Conservation (phyloP, 179 eudicot genomes). For the Carnegiea gigantea region DNA sequence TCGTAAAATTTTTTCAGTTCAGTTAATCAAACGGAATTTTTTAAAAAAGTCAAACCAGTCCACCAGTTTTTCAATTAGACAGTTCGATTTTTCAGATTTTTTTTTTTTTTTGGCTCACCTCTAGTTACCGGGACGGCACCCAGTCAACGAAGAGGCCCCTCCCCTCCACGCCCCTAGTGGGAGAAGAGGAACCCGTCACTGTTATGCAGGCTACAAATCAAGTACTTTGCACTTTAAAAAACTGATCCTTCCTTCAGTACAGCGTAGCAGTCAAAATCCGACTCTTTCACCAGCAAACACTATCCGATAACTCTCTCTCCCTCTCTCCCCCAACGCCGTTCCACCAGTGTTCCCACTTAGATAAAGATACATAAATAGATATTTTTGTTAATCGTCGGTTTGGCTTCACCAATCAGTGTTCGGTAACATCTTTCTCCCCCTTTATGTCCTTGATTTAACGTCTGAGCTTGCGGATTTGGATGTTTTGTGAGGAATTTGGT, state of each 20-base stretch:
- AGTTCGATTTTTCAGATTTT: too few species aligned
- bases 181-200: background rate
- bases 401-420: background rate
- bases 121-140: too few species aligned
- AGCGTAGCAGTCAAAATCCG: slow-evolving; percentile 20
- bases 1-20: too few species aligned
- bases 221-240: background rate
- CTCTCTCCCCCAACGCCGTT: background rate
- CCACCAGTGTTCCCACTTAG: background rate
- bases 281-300: slow-evolving; percentile 3
- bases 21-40: too few species aligned
- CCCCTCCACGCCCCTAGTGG: slow-evolving; percentile 1
- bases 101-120: too few species aligned
- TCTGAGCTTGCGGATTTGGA: background rate
- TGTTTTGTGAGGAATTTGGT: background rate
- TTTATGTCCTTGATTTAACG: background rate
- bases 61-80: too few species aligned
- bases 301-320: slow-evolving; percentile 4
- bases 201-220: background rate
- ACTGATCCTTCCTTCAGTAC: slow-evolving; percentile 5
- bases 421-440: background rate
- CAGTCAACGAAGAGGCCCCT: background rate
- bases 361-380: too few species aligned
- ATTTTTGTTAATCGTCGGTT: background rate
- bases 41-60: too few species aligned